A percentile compares a stretch with the other conserved stretches of the same genome.
Evolutionary conservation across 352 stramenopile species (phyloP).

Genomic region (Phytophthora fragariae): DNA sequence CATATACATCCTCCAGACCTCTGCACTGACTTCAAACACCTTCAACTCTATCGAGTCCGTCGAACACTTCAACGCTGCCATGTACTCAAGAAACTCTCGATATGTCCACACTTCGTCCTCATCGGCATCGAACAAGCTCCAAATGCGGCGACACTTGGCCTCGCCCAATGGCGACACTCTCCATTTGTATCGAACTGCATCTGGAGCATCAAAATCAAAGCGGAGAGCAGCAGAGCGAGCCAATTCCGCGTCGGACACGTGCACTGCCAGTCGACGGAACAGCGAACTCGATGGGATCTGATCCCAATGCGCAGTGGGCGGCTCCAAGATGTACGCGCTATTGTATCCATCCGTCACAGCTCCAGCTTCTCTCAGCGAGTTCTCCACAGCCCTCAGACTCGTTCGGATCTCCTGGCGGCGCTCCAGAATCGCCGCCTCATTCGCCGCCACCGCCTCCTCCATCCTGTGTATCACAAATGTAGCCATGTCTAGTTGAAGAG

Average conservation of each 20-base stretch:
- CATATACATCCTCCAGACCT: slow-evolving; percentile 78
- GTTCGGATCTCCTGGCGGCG: slow-evolving; percentile 44
- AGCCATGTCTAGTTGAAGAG: slow-evolving; percentile 31
- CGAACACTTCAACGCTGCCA: slow-evolving; percentile 44
- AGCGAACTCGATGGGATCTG: slow-evolving; percentile 27
- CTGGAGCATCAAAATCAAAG: slow-evolving; percentile 62
- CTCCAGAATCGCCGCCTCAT: slow-evolving; percentile 47
- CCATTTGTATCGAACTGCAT: slow-evolving; percentile 45
- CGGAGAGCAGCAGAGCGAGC: slow-evolving; percentile 27
- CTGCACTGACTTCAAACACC: slow-evolving; percentile 41
- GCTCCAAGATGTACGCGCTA: slow-evolving; percentile 61
- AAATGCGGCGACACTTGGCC: slow-evolving; percentile 61
- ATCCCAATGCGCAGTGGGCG: slow-evolving; percentile 21
- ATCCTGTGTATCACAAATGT: slow-evolving; percentile 21
- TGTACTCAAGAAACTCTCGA: slow-evolving; percentile 70
- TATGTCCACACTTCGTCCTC: slow-evolving; percentile 62
- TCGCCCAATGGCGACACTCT: slow-evolving; percentile 48
- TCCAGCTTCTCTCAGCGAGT: slow-evolving; percentile 56
- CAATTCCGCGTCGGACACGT: slow-evolving; percentile 26
- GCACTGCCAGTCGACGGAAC: slow-evolving; percentile 41
- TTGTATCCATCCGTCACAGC: slow-evolving; percentile 62
- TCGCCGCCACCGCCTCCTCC: slow-evolving; percentile 25
- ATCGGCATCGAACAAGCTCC: slow-evolving; percentile 63
- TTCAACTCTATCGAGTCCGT: slow-evolving; percentile 35
- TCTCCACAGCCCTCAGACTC: slow-evolving; percentile 47